Evolutionary conservation across 192 early-diverging fungal genomes (phyloP), one percentile per base, ranked within the genome.

Genomic region (Martensiomyces pterosporus): DNA sequence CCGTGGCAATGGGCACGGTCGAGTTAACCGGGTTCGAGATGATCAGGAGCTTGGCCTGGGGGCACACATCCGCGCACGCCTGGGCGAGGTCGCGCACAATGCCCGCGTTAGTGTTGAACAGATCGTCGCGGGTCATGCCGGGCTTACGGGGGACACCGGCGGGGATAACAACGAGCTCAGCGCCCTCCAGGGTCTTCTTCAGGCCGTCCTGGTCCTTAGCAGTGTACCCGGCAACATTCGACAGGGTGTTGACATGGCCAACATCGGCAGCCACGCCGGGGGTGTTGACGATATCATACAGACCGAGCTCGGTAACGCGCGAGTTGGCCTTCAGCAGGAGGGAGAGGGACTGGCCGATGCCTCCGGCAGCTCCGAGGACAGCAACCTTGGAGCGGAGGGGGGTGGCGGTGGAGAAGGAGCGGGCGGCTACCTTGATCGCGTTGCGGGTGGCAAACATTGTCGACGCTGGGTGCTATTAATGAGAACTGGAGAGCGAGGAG

Each of bases 61-160:
- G 93, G 78, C 87, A 82, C 63, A 72, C 39, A 63, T 83, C 67
- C 48, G 90, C 91, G 64, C 82, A 80, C 39, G 82, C 89, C 55
- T 82, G 70, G 49, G 92, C 90, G 43, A 93, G 81, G 46, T 67
- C 80, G 54, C 81, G 82, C 55, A 92, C 88, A 65, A 94, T 94
- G 34, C 84, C 79, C 48, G 92, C 92, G 70, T 94, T 94, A 77
- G 83, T 92, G 82, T 96, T 98, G 87, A 98, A 98, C 52, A 98
- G 78, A 52, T 98, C 95, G 64, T 98, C 93, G 66, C 95, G 88
- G 55, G 93, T 92, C 95, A 98, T 98, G 43, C 93, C 95, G 47
- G 93, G 95, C 86, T 98, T 98, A 65, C 95, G 85, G 47, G 95
- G 95, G 14, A 98, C 88, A 66, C 95, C 93, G 47, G 93, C 95